phyloP scores from a whole-genome alignment of 2,329 filamentous ascomycete species.

The Shiraia bambusicola region DNA sequence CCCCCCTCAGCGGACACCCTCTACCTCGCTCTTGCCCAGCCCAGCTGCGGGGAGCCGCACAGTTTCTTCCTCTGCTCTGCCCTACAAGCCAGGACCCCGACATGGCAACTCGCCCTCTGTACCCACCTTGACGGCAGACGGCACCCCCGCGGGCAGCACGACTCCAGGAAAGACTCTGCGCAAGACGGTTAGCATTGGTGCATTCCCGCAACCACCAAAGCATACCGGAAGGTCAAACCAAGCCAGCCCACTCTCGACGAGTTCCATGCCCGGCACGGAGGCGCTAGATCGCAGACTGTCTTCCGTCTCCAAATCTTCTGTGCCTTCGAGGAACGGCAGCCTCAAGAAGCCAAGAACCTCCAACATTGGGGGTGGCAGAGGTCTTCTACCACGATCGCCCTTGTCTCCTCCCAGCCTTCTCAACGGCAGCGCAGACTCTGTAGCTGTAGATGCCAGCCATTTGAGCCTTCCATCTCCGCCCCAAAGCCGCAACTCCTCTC shows the following conservation, averaged over 20 bases:
- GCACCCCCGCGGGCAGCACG: slow-evolving; percentile 39
- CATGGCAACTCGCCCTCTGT: slow-evolving; percentile 44
- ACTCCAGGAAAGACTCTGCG: slow-evolving; percentile 67
- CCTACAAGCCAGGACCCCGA: slow-evolving; percentile 28
- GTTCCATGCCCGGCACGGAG: slow-evolving; percentile 48
- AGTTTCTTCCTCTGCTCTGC: slow-evolving; percentile 38
- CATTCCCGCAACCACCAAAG: slow-evolving; percentile 86
- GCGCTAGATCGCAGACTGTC: slow-evolving; percentile 38
- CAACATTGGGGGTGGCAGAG: slow-evolving; percentile 33
- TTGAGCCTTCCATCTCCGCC: slow-evolving; percentile 79
- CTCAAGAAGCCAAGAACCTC: slow-evolving; percentile 54
- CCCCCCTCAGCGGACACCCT: slow-evolving; percentile 15
- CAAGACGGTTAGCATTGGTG: slow-evolving; percentile 89
- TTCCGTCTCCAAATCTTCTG: slow-evolving; percentile 25
- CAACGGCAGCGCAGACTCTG: slow-evolving; percentile 76
- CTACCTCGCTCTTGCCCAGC: slow-evolving; percentile 33
- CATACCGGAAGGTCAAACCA: slow-evolving; percentile 55
- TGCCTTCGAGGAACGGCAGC: slow-evolving; percentile 36
- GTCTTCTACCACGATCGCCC: slow-evolving; percentile 42
- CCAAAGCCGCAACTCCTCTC: slow-evolving; percentile 87
- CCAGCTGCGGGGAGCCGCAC: slow-evolving; percentile 27
- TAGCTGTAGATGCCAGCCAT: slow-evolving; percentile 65
- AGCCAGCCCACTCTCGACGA: slow-evolving; percentile 53
- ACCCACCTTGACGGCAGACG: slow-evolving; percentile 50
- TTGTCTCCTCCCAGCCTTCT: slow-evolving; percentile 68